Evolutionary conservation across 2,329 filamentous ascomycete species (phyloP), one percentile per base, ranked within the genome.

Genomic region (Whalleya microplaca): DNA sequence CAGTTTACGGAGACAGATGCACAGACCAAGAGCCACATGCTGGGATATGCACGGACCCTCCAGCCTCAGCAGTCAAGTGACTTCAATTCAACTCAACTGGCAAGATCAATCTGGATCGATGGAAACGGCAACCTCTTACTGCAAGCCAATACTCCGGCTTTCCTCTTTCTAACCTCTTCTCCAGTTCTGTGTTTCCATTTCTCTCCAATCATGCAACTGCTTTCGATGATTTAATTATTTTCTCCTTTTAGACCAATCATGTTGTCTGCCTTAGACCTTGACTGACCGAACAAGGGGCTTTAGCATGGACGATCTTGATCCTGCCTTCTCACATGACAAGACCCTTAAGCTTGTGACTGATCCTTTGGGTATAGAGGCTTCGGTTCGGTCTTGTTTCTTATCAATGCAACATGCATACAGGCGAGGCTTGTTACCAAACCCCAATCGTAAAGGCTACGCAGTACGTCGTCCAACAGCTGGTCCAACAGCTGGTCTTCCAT

Each of bases 311-410:
- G 32, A 9, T 48, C 56, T 45, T 58, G 59, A 62, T 62, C 61
- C 48, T 55, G 40, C 18, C 50, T 56, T 29, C 45, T 59, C 58
- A 48, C 50, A 41, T 51, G 23, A 46, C 46, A 40, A 55, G 43
- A 43, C 44, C 16, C 56, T 47, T 53, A 42, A 51, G 52, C 61
- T 55, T 54, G 61, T 64, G 61, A 59, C 52, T 47, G 50, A 55
- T 51, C 51, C 41, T 53, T 48, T 41, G 32, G 56, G 45, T 43
- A 45, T 29, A 58, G n/a, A 20, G 59, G 61, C 56, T 61, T 59
- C 59, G 59, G 40, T 50, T 62, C 59, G 56, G 61, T 56, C 56
- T 51, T 62, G 55, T 37, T 37, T 37, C 48, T 55, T 41, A 48
- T 42, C 45, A 45, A 37, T 57, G 59, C 53, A 41, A 45, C 45